phyloP scores from a whole-genome alignment of 73 alveolate genomes.

The Stentor coeruleus region DNA sequence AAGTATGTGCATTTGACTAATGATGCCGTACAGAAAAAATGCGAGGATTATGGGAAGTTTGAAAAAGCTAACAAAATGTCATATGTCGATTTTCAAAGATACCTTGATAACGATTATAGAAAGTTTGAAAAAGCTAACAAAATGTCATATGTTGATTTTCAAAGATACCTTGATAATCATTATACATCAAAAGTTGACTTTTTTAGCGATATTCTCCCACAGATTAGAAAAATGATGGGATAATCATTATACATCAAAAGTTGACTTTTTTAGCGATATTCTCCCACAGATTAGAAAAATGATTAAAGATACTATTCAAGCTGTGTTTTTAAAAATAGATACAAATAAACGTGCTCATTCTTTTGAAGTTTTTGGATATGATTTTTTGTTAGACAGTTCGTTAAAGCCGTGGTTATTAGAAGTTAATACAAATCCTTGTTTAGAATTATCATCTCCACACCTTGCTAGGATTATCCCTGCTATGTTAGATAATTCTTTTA shows the following conservation, averaged over 20 bases:
- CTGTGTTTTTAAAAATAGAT: constrained; percentile 74
- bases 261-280: not conserved
- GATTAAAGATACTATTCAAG: constrained; percentile 22
- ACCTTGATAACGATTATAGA: constrained; percentile 51
- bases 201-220: constrained; percentile 3
- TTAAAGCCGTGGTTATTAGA: constrained; percentile 80
- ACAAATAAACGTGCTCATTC: constrained; percentile 63
- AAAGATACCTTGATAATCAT: constrained; percentile 1
- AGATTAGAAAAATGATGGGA: not conserved
- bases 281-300: not conserved
- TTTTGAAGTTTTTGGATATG: constrained; percentile 93
- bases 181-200: not conserved
- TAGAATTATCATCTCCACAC: constrained; percentile 81
- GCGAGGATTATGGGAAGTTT: constrained; percentile 66
- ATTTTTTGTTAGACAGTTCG: constrained; percentile 81
- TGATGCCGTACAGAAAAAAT: constrained; percentile 66
- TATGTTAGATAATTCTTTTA: constrained; percentile 86
- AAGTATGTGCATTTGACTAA: constrained; percentile 64
- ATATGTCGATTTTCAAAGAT: constrained; percentile 36
- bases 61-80: constrained; percentile 64
- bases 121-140: constrained; percentile 61
- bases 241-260: not conserved
- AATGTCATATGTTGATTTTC: constrained; percentile 41
- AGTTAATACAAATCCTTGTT: constrained; percentile 88
- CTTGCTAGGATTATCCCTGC: constrained; percentile 76